phyloP scores from a whole-genome alignment of 257 asterid species.

The Nicotiana obtusifolia region DNA sequence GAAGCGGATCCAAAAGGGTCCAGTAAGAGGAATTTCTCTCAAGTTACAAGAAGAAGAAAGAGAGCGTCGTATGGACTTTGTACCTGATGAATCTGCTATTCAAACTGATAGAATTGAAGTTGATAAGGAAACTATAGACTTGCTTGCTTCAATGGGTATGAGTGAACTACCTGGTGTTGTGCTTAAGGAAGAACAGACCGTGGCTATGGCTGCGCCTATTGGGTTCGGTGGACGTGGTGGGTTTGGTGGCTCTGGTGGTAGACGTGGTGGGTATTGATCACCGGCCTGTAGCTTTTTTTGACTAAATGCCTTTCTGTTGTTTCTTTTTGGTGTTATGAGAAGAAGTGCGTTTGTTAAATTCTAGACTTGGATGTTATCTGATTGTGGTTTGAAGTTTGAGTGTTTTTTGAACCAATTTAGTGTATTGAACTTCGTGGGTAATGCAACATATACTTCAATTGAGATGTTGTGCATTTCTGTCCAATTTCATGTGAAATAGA shows the following conservation, averaged over 20 bases:
- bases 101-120: conserved; percentile 51
- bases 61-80: conserved; percentile 77
- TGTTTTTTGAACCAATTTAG: background rate
- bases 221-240: conserved; percentile 33
- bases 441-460: background rate
- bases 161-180: conserved; percentile 54
- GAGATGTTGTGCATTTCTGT: background rate
- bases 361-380: background rate
- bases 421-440: background rate
- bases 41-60: conserved; percentile 80
- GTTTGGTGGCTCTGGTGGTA: conserved; percentile 18
- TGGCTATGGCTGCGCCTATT: conserved; percentile 20
- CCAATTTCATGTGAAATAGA: background rate
- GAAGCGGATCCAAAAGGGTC: conserved; percentile 70
- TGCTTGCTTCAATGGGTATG: conserved; percentile 55
- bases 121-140: conserved; percentile 60
- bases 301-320: background rate
- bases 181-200: conserved; percentile 29
- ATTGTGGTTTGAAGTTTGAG: background rate
- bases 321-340: background rate
- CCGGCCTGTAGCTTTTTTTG: background rate
- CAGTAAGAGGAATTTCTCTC: conserved; percentile 63
- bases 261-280: background rate
- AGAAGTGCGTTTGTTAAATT: background rate
- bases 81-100: conserved; percentile 60